A percentile compares a stretch with the other conserved stretches of the same genome.
These are phyloP conservation scores for Castanea mollissima DNA, from an alignment of 306 rosid species.

Conservation along the genomic window DNA sequence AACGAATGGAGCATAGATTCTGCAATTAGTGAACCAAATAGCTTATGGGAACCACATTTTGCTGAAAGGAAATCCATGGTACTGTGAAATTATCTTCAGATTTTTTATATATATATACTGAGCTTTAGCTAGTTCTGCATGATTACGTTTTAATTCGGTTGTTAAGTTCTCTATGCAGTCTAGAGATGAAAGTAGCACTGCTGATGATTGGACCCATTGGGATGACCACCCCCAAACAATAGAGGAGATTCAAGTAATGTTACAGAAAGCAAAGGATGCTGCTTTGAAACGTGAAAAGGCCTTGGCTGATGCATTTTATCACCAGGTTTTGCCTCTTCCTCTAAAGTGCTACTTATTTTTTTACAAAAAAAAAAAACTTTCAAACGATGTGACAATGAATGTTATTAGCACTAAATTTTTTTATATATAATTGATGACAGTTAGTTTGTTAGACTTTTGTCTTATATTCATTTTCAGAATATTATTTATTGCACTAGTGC, in stretches of 20 bases:
- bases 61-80: slow-evolving; percentile 31
- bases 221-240: slow-evolving; percentile 26
- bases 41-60: slow-evolving; percentile 22
- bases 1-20: slow-evolving; percentile 34
- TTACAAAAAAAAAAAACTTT: too few relatives aligned
- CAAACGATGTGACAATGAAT: too few relatives aligned
- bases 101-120: too few relatives aligned
- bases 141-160: neutral
- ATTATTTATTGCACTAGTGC: neutral
- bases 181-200: slow-evolving; percentile 32
- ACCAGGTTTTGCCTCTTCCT: slow-evolving; percentile 29
- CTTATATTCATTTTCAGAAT: neutral
- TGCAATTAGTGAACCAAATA: slow-evolving; percentile 18
- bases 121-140: neutral
- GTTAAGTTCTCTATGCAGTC: slow-evolving; percentile 24
- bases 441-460: neutral
- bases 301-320: slow-evolving; percentile 46
- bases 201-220: slow-evolving; percentile 32
- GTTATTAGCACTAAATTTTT: too few relatives aligned
- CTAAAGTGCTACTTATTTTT: too few relatives aligned
- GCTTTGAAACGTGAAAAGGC: slow-evolving; percentile 35
- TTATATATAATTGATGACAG: too few relatives aligned
- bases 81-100: neutral
- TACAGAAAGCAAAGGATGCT: slow-evolving; percentile 35
- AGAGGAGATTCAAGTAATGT: slow-evolving; percentile 31